Conservation (phyloP, 768 basidiomycete species). For the Calvatia gigantea region DNA sequence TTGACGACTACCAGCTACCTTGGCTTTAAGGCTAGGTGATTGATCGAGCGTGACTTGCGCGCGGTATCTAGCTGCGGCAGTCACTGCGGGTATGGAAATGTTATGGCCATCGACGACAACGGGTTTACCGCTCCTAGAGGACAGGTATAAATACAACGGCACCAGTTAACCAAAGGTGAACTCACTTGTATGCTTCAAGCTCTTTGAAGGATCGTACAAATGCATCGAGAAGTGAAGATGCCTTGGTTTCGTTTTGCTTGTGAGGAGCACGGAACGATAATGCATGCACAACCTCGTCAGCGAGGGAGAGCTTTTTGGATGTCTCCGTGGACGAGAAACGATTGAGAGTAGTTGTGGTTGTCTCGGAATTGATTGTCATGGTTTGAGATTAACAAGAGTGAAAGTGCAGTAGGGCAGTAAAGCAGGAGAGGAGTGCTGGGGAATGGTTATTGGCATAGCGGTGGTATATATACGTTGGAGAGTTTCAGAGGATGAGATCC, state of each 20-base stretch:
- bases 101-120: constrained; percentile 66
- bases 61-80: constrained; percentile 68
- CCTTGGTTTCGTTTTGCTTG: constrained; percentile 13
- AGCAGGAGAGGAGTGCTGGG: background rate
- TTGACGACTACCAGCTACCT: constrained; percentile 59
- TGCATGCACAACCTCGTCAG: background rate
- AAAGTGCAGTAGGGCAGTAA: constrained; percentile 3
- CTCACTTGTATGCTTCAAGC: constrained; percentile 62
- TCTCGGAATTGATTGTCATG: constrained; percentile 2
- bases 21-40: constrained; percentile 42
- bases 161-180: constrained; percentile 7
- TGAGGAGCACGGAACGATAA: background rate
- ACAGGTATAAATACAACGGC: constrained; percentile 3
- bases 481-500: constrained; percentile 10
- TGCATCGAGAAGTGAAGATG: constrained; percentile 41
- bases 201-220: constrained; percentile 62
- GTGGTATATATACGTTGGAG: constrained; percentile 11
- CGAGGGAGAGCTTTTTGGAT: background rate
- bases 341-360: constrained; percentile 1
- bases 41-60: constrained; percentile 48
- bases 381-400: background rate
- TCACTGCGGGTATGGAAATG: constrained; percentile 73
- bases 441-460: background rate
- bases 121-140: constrained; percentile 52
- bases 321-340: background rate